These are phyloP conservation scores for Fomes fomentarius DNA, from an alignment of 1,284 basidiomycete species.

Conservation along the genomic window DNA sequence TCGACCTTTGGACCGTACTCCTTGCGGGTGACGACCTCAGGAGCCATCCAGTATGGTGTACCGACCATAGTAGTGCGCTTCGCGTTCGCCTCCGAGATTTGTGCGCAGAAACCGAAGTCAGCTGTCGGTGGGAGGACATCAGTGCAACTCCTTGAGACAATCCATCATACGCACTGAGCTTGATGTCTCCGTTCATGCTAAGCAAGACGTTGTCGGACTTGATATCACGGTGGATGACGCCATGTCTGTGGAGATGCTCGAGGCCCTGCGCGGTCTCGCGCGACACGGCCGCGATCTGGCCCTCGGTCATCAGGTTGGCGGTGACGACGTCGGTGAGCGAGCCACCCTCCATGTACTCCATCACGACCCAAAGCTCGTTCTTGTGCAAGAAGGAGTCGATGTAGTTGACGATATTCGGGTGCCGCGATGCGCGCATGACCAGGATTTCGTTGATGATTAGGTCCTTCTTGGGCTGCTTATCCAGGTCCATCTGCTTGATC, in stretches of 20 bases:
- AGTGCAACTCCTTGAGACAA: background rate
- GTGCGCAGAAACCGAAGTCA: slow-evolving; percentile 99
- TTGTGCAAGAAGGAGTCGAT: slow-evolving; percentile 98
- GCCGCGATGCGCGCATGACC: slow-evolving; percentile 95
- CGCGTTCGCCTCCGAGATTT: slow-evolving; percentile 90
- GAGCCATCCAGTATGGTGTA: slow-evolving; percentile 99
- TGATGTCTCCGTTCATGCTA: slow-evolving; percentile 93
- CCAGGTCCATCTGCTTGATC: slow-evolving; percentile 99
- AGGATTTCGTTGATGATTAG: slow-evolving; percentile 99
- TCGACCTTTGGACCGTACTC: slow-evolving; percentile 99
- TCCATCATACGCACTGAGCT: slow-evolving; percentile 77
- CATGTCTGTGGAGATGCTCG: slow-evolving; percentile 91
- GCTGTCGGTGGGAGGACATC: slow-evolving; percentile 50
- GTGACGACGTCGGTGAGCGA: slow-evolving; percentile 96
- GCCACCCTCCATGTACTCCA: slow-evolving; percentile 99
- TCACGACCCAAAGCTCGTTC: slow-evolving; percentile 99
- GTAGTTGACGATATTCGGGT: slow-evolving; percentile 99
- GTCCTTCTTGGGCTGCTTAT: slow-evolving; percentile 99
- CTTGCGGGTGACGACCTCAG: slow-evolving; percentile 97
- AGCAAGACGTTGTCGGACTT: slow-evolving; percentile 97
- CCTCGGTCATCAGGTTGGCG: slow-evolving; percentile 94
- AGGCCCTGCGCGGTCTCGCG: slow-evolving; percentile 91
- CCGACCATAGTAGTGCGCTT: slow-evolving; percentile 99
- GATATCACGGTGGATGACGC: slow-evolving; percentile 97
- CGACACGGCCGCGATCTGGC: slow-evolving; percentile 93